These are phyloP conservation scores for Dimargaris cristalligena DNA, from an alignment of 192 early-diverging fungal genomes.

Conservation along the genomic window DNA sequence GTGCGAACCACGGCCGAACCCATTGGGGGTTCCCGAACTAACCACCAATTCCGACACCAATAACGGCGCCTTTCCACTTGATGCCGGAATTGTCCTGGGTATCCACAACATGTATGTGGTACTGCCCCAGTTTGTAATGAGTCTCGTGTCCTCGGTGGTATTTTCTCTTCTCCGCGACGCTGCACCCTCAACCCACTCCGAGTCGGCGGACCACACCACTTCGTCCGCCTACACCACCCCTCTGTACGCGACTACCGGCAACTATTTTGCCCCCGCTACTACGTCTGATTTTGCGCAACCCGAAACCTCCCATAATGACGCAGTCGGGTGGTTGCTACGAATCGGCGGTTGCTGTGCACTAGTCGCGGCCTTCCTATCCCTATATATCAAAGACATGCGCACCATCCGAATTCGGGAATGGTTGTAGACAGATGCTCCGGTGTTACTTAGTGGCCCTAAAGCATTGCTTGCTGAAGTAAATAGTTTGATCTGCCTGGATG, in stretches of 20 bases:
- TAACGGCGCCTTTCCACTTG: neutral
- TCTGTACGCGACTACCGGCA: conserved; percentile 11
- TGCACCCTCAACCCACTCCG: neutral
- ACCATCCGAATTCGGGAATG: conserved; percentile 1
- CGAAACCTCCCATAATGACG: conserved; percentile 20
- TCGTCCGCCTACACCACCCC: neutral
- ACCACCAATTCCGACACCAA: neutral
- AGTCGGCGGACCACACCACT: neutral
- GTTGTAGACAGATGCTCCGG: neutral
- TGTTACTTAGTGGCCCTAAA: too few relatives aligned
- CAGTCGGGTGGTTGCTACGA: conserved; percentile 46
- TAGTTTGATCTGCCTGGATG: too few relatives aligned
- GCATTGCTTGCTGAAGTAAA: too few relatives aligned
- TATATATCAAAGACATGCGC: conserved; percentile 9
- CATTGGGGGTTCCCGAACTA: too few relatives aligned
- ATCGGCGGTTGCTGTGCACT: conserved; percentile 55
- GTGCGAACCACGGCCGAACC: too few relatives aligned
- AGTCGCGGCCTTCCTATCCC: conserved; percentile 40
- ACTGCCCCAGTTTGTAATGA: conserved; percentile 80
- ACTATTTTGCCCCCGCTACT: conserved; percentile 9
- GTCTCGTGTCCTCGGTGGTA: conserved; percentile 51
- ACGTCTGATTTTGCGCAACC: neutral
- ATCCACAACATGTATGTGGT: conserved; percentile 94
- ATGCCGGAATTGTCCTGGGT: conserved; percentile 67
- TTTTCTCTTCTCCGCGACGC: conserved; percentile 40